Evolutionary conservation across 768 basidiomycete species (phyloP), one percentile per base, ranked within the genome.

Genomic region (Suillus bovinus): DNA sequence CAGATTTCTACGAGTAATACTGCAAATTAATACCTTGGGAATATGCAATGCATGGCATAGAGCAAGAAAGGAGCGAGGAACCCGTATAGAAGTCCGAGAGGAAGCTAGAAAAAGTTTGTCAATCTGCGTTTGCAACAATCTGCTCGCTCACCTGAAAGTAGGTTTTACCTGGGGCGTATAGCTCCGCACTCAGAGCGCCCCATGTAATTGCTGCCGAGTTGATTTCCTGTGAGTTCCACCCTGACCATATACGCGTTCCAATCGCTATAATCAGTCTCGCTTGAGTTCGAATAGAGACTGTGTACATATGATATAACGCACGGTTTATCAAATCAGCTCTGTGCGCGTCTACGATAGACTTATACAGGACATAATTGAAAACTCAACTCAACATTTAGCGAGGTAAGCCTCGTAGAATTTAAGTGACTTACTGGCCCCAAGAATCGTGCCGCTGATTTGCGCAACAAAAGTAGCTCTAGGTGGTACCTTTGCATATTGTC

Each of bases 181-280:
- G 79, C 58, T 86, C 81, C 56, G 78, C 77, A 49, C 83, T 81
- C 5, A 84, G 72, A 3, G 83, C 83, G 33, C 84, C 84, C 80
- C 83, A 82, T 0, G 84, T 83, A 20, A 86, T 77, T 5, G 84
- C 81, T 5, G 81, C 80, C 24, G 82, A 82, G 70, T 85, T 86
- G 69, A 81, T 79, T 49, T 77, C 71, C 65, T 85, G 83, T 52
- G 83, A 74, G 61, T 81, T 77, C 83, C 83, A 84, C 10, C 64
- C 64, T 13, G 64, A 65, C 64, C 64, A 65, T 22, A 65, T 53
- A 39, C 64, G 64, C 10, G 64, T 65, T n/a, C 64, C 64, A 17
- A 65, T 60, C 4, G 64, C 64, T 65, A 38, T 29, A 60, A 14
- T 54, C 50, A 42, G 63, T 62, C 27, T 59, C 16, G 24, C 16